Evolutionary conservation across 768 basidiomycete species (phyloP), one percentile per base, ranked within the genome.

Genomic region (Mycena metata): DNA sequence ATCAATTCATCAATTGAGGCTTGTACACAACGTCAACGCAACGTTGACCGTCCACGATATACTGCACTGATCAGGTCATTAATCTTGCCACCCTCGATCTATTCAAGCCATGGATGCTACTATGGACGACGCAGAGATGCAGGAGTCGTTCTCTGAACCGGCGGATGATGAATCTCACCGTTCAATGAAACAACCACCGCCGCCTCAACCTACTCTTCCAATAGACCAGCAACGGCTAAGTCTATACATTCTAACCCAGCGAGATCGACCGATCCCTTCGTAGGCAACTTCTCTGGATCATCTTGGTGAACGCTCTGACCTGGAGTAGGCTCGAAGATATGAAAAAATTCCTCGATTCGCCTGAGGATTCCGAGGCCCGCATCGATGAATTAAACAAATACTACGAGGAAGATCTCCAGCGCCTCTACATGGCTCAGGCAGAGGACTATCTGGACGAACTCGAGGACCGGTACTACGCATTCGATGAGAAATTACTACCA

Each of bases 181-280:
- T 17, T 19, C 47, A 51, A 50, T 15, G 12, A 42, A 35, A 16
- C 30, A 23, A 21, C 21, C 19, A 30, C 30, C 30, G 30, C 30
- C 19, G 17, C 52, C 43, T 30, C 21, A 47, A 16, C 17, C 58
- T 8, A 59, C 61, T 21, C 12, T 24, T 35, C 23, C 36, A 24
- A n/a, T 61, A 8, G 66, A 67, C 19, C 66, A 61, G 39, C 60
- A 56, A 50, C 76, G 82, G 9, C 67, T 75, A 24, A 83, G 83
- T 0, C 76, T 81, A 62, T 86, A 77, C 68, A 74, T 85, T 23
- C 71, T 87, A 24, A 79, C 79, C 11, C 77, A 80, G 59, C 83
- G 81, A 58, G 80, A 82, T 45, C 61, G 77, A 50, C 75, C 76
- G 12, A 77, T 85, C 11, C 83, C 84, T 51, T 76, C 79, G 86